Evolutionary conservation across 192 early-diverging fungal genomes (phyloP), one percentile per base, ranked within the genome.

Genomic region (Coemansia nantahalensis): DNA sequence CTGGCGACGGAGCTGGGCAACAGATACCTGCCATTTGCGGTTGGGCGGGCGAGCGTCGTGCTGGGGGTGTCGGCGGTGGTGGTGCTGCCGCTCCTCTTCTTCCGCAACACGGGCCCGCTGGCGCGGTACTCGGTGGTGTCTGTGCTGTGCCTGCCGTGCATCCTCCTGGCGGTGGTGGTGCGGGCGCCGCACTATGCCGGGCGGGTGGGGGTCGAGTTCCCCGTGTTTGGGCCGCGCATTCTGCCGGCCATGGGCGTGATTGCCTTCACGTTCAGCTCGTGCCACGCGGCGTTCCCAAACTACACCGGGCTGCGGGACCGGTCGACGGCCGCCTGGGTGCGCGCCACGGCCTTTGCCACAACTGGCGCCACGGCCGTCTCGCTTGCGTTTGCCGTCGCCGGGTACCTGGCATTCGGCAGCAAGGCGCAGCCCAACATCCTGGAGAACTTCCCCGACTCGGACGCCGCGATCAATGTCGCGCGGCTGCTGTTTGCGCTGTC

Each of bases 161-260:
- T 86, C 49, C 59, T 86, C 15, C 15, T 80, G 22, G 65, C 64
- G 1, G 79, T 86, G 11, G 69, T 80, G 6, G 31, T 84, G 22
- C 68, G 80, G 2, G 82, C 79, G 59, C 45, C 62, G 43, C 32
- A 80, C 63, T 65, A 74, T 67, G 33, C 78, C 40, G 22, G 62
- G 63, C 23, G 72, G 68, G 31, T 65, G 61, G 26, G 42, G 46
- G 22, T 75, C 52, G 12, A 65, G 45, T 34, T 64, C 45, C 42
- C 68, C 45, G 28, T 71, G 8, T 68, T 83, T 41, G 85, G 85
- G 3, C 63, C 73, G 14, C 81, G 81, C 45, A 68, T 85, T 13
- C 60, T 86, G 32, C 77, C 81, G 1, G 80, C 83, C 5, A 75
- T 85, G 37, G 85, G 83, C 12, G 77, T 84, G 36, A 68, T 85